Conservation (phyloP, 208 protist species). For the Leptomonas pyrrhocoris region DNA sequence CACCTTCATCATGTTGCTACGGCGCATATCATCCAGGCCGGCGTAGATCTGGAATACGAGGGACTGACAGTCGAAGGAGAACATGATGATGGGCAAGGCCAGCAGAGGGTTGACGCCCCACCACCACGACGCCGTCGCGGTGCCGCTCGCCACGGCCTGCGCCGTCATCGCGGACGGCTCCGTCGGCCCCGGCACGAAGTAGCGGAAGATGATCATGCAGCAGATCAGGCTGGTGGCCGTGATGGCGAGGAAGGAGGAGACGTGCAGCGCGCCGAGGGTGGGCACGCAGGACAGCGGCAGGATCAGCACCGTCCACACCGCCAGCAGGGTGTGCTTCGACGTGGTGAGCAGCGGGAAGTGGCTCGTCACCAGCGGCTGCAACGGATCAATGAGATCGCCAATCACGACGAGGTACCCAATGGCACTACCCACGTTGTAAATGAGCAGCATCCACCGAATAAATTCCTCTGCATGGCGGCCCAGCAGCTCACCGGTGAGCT, state of each 20-base stretch:
- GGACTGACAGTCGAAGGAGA: slow-evolving; percentile 84
- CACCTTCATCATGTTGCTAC: slow-evolving; percentile 64
- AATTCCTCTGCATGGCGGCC: slow-evolving; percentile 51
- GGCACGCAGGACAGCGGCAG: slow-evolving; percentile 75
- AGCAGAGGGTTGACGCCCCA: slow-evolving; percentile 51
- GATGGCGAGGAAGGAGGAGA: slow-evolving; percentile 71
- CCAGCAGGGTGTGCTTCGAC: slow-evolving; percentile 58
- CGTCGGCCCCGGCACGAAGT: slow-evolving; percentile 51
- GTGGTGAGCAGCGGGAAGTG: slow-evolving; percentile 54
- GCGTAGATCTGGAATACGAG: slow-evolving; percentile 84
- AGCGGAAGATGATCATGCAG: slow-evolving; percentile 65
- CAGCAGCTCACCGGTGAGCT: slow-evolving; percentile 68
- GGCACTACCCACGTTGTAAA: slow-evolving; percentile 63
- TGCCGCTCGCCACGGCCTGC: slow-evolving; percentile 17
- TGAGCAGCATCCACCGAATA: slow-evolving; percentile 64
- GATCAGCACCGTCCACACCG: slow-evolving; percentile 68
- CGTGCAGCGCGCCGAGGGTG: slow-evolving; percentile 53
- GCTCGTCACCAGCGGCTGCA: slow-evolving; percentile 50
- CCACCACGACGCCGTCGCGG: slow-evolving; percentile 38
- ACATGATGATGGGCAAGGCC: slow-evolving; percentile 80
- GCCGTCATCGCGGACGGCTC: slow-evolving; percentile 17
- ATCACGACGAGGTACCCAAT: slow-evolving; percentile 76
- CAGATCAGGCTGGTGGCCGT: slow-evolving; percentile 60
- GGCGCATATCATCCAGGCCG: slow-evolving; percentile 56
- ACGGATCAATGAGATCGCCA: slow-evolving; percentile 56